Base-by-base conservation (phyloP, 148 eudicot species). In the Nepenthes gracilis region DNA sequence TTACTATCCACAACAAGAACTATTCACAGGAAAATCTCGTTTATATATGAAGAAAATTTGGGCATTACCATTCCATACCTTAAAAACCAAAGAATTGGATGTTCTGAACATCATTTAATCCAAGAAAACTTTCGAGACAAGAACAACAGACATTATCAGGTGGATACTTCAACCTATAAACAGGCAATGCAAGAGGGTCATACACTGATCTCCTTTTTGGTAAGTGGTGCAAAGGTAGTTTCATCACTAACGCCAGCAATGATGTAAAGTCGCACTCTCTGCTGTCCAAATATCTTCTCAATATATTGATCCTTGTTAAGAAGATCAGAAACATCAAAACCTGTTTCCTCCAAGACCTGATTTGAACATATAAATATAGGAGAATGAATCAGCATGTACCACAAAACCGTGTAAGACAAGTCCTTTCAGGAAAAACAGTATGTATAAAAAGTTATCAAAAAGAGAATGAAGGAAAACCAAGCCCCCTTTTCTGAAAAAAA, bases 191-290 rank as follows among this genome's bases (percentile, higher is more conserved):
- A 60, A 59, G 56, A 55, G 55, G 65, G 36, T 56, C 87, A 57
- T 93, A 93, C 98, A 63, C 98, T 93, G 71, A 93, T 93, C 79
- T 93, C 98, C 66, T 93, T 93, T 69, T 93, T 93, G 61, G 98
- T 93, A 2, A 58, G 95, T 35, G 98, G 98, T 38, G 98, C 98
- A 76, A 93, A 93, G 13, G 77, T 43, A 33, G 96, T 93, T 62
- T 85, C 87, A 36, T 88, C 95, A 67, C 70, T 82, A 65, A 93
- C 95, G 48, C 95, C 98, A 56, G 95, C 81, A 79, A 88, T 75
- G 51, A 93, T 88, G 72, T 93, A 93, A 35, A 93, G 87, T 54
- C 98, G 84, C 72, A 88, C 98, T 64, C 98, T 77, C 78, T 93
- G 98, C 76, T 84, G 96, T 50, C 98, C 98, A 77, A 88, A 93